phyloP scores from a whole-genome alignment of 2,329 filamentous ascomycete genomes.

The Fusarium sp. region DNA sequence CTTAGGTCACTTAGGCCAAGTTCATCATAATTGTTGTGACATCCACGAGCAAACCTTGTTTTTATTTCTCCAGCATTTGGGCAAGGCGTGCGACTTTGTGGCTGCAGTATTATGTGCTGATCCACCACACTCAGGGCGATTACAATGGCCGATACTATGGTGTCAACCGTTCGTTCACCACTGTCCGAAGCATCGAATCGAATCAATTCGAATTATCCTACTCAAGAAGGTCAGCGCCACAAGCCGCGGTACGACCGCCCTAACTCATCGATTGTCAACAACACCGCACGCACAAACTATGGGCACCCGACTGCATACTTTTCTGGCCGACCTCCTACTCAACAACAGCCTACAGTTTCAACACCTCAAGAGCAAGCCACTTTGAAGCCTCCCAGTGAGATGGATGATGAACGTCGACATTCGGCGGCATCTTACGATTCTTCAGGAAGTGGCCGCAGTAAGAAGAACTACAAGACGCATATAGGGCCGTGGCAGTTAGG shows the following conservation, averaged over 20 bases:
- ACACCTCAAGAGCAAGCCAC: conserved; percentile 23
- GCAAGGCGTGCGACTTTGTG: conserved; percentile 11
- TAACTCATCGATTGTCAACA: conserved; percentile 16
- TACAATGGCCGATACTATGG: conserved; percentile 48
- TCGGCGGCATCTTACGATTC: conserved; percentile 56
- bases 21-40: conserved; percentile 2
- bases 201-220: conserved; percentile 54
- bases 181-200: conserved; percentile 60
- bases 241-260: conserved; percentile 47
- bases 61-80: conserved; percentile 20
- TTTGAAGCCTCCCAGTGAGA: conserved; percentile 44
- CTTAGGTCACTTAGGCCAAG: background rate
- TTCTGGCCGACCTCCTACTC: conserved; percentile 22
- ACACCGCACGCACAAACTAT: conserved; percentile 24
- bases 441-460: conserved; percentile 52
- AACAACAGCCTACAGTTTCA: conserved; percentile 26
- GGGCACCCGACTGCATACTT: conserved; percentile 28
- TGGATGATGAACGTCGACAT: conserved; percentile 50
- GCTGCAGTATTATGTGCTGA: conserved; percentile 51
- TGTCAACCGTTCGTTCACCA: conserved; percentile 51
- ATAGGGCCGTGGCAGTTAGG: conserved; percentile 96
- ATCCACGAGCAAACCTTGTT: conserved; percentile 11
- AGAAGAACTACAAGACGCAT: conserved; percentile 70
- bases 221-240: conserved; percentile 39
- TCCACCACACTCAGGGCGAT: conserved; percentile 32